A percentile compares a stretch with the other conserved stretches of the same genome.
These are phyloP conservation scores for Phytophthora fragariaefolia DNA, from an alignment of 352 stramenopile species.

Conservation along the genomic window DNA sequence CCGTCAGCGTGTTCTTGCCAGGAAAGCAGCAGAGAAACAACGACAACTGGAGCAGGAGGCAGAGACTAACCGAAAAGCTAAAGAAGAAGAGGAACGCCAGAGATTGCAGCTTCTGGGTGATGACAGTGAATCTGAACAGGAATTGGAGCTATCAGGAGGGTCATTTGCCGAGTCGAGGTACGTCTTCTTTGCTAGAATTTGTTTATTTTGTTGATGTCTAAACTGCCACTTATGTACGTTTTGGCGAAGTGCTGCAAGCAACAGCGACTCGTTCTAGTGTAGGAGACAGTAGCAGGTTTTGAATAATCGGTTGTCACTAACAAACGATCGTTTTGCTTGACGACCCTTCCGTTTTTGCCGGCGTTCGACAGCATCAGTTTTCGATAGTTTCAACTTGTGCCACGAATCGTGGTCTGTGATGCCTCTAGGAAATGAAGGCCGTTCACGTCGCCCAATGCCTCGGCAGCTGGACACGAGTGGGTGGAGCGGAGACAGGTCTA, in stretches of 20 bases:
- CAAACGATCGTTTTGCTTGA: slow-evolving; percentile 26
- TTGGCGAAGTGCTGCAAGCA: neutral
- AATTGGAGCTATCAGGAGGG: neutral
- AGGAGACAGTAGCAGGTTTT: slow-evolving; percentile 3
- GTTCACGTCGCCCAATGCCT: neutral
- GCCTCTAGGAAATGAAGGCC: neutral
- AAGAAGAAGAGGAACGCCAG: slow-evolving; percentile 42
- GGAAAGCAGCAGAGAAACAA: slow-evolving; percentile 72
- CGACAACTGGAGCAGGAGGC: slow-evolving; percentile 52
- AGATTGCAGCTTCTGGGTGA: slow-evolving; percentile 12
- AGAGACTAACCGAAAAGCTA: slow-evolving; percentile 44
- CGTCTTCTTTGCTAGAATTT: neutral
- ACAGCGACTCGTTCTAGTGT: slow-evolving; percentile 41
- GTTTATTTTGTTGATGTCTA: neutral
- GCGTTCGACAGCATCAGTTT: neutral
- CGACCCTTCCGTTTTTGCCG: slow-evolving; percentile 26
- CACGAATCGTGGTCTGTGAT: too few species aligned
- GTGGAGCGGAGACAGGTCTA: slow-evolving; percentile 38
- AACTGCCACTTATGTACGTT: neutral
- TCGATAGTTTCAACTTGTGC: neutral
- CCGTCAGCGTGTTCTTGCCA: slow-evolving; percentile 65
- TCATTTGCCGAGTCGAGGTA: neutral
- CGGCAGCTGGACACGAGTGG: slow-evolving; percentile 5
- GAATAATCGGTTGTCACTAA: slow-evolving; percentile 23
- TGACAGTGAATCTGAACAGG: neutral